These are phyloP conservation scores for Plasmodium yoelii DNA, from an alignment of 169 alveolate genomes.

Conservation along the genomic window DNA sequence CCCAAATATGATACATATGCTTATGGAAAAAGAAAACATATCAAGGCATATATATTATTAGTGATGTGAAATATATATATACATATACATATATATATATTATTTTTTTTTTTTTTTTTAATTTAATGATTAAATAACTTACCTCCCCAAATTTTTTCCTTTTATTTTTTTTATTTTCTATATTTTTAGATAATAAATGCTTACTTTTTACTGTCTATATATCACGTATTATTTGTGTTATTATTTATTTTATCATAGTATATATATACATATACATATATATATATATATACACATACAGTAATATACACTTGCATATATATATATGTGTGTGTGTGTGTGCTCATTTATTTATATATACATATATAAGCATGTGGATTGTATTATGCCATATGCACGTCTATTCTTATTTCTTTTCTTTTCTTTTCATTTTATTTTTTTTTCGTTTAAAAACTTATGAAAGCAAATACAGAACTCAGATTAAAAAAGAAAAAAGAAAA, in stretches of 20 bases:
- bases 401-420: neutral
- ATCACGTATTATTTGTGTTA: constrained; percentile 21
- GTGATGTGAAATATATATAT: constrained; percentile 13
- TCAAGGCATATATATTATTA: neutral
- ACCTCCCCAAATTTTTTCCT: neutral
- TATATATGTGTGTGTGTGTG: neutral
- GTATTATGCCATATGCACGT: neutral
- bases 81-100: neutral
- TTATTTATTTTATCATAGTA: constrained; percentile 5
- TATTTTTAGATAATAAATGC: constrained; percentile 7
- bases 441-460: constrained; percentile 29
- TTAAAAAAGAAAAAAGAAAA: neutral
- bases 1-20: neutral
- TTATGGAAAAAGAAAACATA: constrained; percentile 3
- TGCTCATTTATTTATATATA: neutral
- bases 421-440: constrained; percentile 20
- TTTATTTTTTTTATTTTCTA: neutral
- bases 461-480: constrained; percentile 6
- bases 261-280: no score
- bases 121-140: constrained; percentile 52
- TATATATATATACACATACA: no score
- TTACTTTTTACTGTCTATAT: constrained; percentile 47
- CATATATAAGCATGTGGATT: neutral
- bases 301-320: neutral
- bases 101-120: constrained; percentile 17